phyloP scores from a whole-genome alignment of 1,139 yeast genomes.

The Suhomyces taliae region DNA sequence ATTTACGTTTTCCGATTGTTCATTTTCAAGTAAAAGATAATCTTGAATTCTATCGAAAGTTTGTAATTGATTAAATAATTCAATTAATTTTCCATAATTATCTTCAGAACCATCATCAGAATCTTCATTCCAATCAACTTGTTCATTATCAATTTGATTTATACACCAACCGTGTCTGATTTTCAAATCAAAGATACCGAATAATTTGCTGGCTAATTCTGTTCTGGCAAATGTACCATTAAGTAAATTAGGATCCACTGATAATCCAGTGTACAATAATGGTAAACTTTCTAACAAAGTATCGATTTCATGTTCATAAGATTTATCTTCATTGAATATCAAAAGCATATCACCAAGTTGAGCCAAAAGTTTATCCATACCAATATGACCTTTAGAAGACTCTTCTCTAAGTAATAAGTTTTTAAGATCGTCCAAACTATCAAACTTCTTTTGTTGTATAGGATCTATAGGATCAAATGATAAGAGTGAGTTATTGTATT shows the following conservation, averaged over 20 bases:
- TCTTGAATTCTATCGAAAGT: conserved; percentile 51
- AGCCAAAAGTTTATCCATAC: conserved; percentile 36
- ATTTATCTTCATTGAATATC: conserved; percentile 21
- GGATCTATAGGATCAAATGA: conserved; percentile 10
- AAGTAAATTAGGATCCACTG: conserved; percentile 66
- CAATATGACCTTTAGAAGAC: conserved; percentile 22
- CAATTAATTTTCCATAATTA: conserved; percentile 21
- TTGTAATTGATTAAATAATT: conserved; percentile 27
- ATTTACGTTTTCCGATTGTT: conserved; percentile 7
- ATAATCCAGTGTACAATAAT: conserved; percentile 66
- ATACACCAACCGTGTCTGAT: conserved; percentile 56
- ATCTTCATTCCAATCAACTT: conserved; percentile 14
- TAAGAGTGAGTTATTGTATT: conserved; percentile 11
- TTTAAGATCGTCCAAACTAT: conserved; percentile 23
- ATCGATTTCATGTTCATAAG: conserved; percentile 26
- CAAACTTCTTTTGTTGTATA: conserved; percentile 13
- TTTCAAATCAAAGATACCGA: conserved; percentile 39
- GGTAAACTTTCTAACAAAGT: conserved; percentile 56
- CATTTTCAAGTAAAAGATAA: conserved; percentile 23
- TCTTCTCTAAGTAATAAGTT: conserved; percentile 22
- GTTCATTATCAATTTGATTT: conserved; percentile 23
- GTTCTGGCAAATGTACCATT: conserved; percentile 59
- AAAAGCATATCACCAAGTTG: conserved; percentile 48
- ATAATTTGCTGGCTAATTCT: conserved; percentile 36
- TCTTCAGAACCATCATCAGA: conserved; percentile 15